Evolutionary conservation across 2,329 filamentous ascomycete genomes (phyloP).

Genomic region (Colletotrichum sp.): DNA sequence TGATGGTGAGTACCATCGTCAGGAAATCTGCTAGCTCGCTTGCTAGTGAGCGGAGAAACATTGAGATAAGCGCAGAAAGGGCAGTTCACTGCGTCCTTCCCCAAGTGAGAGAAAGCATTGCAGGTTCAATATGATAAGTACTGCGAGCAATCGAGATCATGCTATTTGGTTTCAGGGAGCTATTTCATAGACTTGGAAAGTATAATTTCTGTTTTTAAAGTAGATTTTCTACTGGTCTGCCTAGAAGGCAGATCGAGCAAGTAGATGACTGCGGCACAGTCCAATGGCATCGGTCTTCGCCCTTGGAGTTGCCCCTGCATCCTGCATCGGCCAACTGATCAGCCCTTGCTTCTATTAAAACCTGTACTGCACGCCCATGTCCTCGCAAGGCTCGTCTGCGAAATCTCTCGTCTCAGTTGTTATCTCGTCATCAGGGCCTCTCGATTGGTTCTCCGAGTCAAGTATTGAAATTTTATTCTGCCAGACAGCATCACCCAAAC

Average conservation of each 20-base stretch:
- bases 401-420: fast-evolving
- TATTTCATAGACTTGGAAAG: fast-evolving
- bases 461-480: fast-evolving
- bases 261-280: neutral
- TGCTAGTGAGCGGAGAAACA: too few species aligned
- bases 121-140: too few species aligned
- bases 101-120: too few species aligned
- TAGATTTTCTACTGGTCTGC: too few species aligned
- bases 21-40: fast-evolving
- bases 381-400: fast-evolving
- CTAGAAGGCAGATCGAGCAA: too few species aligned
- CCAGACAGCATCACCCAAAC: fast-evolving
- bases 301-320: fast-evolving
- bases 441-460: too few species aligned
- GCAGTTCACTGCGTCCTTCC: too few species aligned
- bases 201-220: fast-evolving
- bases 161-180: too few species aligned
- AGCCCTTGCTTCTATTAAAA: too few species aligned
- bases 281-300: neutral
- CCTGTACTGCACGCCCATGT: fast-evolving
- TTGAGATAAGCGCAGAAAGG: too few species aligned
- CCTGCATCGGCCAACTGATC: neutral
- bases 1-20: fast-evolving
- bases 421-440: too few species aligned
- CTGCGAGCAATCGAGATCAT: too few species aligned